Evolutionary conservation across 2,329 filamentous ascomycete genomes (phyloP), one percentile per base, ranked within the genome.

Genomic region (Aspergillus sp.): DNA sequence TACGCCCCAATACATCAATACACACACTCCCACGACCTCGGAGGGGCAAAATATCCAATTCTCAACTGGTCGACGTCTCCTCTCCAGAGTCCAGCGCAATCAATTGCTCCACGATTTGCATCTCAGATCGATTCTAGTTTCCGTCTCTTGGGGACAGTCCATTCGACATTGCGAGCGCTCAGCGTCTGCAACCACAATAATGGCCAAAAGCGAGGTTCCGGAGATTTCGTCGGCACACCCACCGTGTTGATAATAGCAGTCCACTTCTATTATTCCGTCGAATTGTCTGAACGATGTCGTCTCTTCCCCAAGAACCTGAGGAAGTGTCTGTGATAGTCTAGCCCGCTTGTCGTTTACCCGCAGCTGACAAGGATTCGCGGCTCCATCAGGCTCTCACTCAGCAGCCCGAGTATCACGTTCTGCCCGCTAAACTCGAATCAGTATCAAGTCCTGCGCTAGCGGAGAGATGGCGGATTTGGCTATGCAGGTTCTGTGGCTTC

Each of bases 381-480:
- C 55, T 51, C 55, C 55, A 46, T 50, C 54, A 57, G 30, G 34
- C 53, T 49, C 53, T 49, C 48, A 48, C 19, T 15, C 51, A 57
- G n/a, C 45, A 28, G 25, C 25, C 25, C 25, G 25, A 28, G 25
- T 28, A 59, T 38, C 58, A 50, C 43, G 54, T 19, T 38, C 46
- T 51, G 4, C 7, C 57, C 34, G 41, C 63, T 62, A 67, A 49
- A 41, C 65, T 57, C 23, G 46, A 51, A 63, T 28, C 9, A 53
- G 63, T 49, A 65, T 55, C 50, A 56, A 41, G 50, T 54, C 64
- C 63, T 55, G 31, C n/a, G 13, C 38, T 52, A 52, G 55, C 38
- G 48, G 46, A 19, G 46, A 50, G 17, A 49, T n/a, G 34, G 34
- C 23, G 38, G 38, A 28, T 41, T 51, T 52, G 25, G 25, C 54